Evolutionary conservation across 2,329 filamentous ascomycete species (phyloP).

Genomic region (Aspergillus unguis): DNA sequence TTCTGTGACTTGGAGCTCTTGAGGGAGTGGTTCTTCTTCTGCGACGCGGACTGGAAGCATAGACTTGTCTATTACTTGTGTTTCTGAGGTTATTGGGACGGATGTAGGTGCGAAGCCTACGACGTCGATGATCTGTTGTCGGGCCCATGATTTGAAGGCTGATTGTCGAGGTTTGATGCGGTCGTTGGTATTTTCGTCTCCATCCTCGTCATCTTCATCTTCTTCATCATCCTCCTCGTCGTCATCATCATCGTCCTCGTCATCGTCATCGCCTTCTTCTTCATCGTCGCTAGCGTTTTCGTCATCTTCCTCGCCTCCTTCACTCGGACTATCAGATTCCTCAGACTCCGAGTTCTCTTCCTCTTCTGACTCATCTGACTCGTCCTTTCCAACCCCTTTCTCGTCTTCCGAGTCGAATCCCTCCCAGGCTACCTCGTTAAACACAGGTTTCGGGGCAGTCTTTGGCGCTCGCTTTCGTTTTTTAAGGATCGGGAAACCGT

Average conservation of each 20-base stretch:
- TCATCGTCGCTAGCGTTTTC: neutral
- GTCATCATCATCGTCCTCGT: slow-evolving; percentile 18
- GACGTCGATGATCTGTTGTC: slow-evolving; percentile 77
- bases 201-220: slow-evolving; percentile 34
- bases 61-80: slow-evolving; percentile 28
- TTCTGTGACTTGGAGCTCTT: slow-evolving; percentile 37
- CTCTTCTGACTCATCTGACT: slow-evolving; percentile 27
- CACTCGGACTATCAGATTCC: slow-evolving; percentile 13
- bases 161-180: slow-evolving; percentile 44
- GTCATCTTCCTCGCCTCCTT: slow-evolving; percentile 21
- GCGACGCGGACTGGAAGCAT: slow-evolving; percentile 33
- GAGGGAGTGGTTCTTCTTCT: slow-evolving; percentile 40
- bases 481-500: slow-evolving; percentile 76
- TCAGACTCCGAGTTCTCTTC: slow-evolving; percentile 25
- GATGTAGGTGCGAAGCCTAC: slow-evolving; percentile 62
- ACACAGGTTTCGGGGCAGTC: slow-evolving; percentile 33
- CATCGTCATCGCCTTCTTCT: slow-evolving; percentile 26
- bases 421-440: slow-evolving; percentile 44
- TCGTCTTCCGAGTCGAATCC: slow-evolving; percentile 45
- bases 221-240: slow-evolving; percentile 21
- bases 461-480: slow-evolving; percentile 71
- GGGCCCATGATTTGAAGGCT: slow-evolving; percentile 93
- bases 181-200: slow-evolving; percentile 25
- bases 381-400: slow-evolving; percentile 29
- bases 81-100: slow-evolving; percentile 30